Percentiles rank a stretch among this genome's conserved stretches.
Evolutionary conservation across 2,329 filamentous ascomycete species (phyloP).

Genomic region (Nigrospora osmanthi): DNA sequence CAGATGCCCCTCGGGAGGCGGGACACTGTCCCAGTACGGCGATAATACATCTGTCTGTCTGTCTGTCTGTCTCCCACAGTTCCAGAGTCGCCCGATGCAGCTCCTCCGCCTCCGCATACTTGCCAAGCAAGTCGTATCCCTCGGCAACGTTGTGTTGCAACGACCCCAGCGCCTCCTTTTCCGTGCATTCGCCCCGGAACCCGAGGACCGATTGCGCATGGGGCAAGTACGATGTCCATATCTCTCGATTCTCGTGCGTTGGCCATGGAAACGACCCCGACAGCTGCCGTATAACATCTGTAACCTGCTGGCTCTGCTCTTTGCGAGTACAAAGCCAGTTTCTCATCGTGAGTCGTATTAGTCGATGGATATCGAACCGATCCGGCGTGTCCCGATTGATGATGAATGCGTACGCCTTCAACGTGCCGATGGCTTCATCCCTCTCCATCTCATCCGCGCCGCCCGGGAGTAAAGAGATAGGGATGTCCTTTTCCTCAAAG

Average conservation of each 20-base stretch:
- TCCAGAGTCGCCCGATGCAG: neutral
- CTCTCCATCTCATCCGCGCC: neutral
- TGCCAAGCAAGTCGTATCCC: neutral
- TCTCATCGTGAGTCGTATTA: conserved; percentile 3
- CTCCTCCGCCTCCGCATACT: neutral
- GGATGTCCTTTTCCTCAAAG: conserved; percentile 5
- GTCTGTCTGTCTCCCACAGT: neutral
- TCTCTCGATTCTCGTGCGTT: neutral
- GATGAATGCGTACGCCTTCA: neutral
- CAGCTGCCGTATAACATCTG: neutral
- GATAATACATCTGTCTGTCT: too few species aligned
- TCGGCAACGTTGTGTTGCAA: neutral
- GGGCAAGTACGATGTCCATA: neutral
- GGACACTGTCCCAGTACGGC: too few species aligned
- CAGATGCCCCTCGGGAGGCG: too few species aligned
- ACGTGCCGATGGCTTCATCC: neutral
- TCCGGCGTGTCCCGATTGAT: neutral
- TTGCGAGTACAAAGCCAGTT: conserved; percentile 1
- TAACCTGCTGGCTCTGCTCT: too few species aligned
- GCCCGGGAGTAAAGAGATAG: neutral
- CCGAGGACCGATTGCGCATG: neutral
- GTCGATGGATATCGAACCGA: neutral
- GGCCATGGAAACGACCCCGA: neutral
- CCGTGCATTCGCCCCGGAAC: neutral
- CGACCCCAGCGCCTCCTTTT: neutral